These are phyloP conservation scores for Areca catechu DNA, from an alignment of 176 grass and related monocot genomes.

Conservation along the genomic window DNA sequence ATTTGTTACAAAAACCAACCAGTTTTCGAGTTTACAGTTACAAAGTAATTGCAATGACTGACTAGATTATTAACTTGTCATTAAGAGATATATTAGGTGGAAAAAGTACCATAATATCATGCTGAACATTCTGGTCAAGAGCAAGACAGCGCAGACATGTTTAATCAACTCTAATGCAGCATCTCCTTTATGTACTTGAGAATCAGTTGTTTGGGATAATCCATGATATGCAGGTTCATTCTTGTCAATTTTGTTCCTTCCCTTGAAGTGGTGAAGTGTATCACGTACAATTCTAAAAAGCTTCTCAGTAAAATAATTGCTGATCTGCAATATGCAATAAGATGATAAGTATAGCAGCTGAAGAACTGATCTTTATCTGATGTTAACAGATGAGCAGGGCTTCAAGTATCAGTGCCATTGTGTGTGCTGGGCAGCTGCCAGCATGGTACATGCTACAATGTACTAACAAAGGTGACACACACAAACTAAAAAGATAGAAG, in stretches of 20 bases:
- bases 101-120: constrained; percentile 82
- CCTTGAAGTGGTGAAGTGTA: constrained; percentile 69
- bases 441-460: no score
- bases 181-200: constrained; percentile 57
- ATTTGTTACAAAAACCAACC: no score
- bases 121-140: constrained; percentile 86
- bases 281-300: constrained; percentile 76
- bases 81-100: constrained; percentile 3
- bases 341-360: no score
- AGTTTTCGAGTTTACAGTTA: no score
- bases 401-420: no score
- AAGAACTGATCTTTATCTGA: no score
- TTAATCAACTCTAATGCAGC: constrained; percentile 91
- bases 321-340: constrained; percentile 49
- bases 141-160: constrained; percentile 86
- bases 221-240: constrained; percentile 30
- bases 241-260: constrained; percentile 44
- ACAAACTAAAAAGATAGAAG: no score
- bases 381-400: no score
- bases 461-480: no score
- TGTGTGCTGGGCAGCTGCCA: no score
- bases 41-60: no score
- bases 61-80: neutral
- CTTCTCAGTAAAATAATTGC: constrained; percentile 85
- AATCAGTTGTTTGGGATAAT: constrained; percentile 6